phyloP scores from a whole-genome alignment of 768 basidiomycete genomes.

The Aureoboletus auriporus region DNA sequence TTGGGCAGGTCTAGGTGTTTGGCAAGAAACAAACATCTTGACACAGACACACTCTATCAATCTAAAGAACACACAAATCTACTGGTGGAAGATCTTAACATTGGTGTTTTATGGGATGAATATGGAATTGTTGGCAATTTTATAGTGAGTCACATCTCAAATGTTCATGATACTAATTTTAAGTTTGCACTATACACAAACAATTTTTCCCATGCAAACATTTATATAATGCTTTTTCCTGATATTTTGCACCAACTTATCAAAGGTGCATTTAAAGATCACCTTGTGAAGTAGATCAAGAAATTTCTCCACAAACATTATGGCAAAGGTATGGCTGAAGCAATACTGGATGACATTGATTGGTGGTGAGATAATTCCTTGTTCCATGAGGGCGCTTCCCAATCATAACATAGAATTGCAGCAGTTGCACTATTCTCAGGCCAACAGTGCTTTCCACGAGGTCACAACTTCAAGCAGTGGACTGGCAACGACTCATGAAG shows the following conservation, averaged over 20 bases:
- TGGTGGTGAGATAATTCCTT: constrained; percentile 10
- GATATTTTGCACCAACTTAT: constrained; percentile 1
- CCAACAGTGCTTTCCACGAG: constrained; percentile 27
- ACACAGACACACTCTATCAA: neutral
- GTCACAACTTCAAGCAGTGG: constrained; percentile 33
- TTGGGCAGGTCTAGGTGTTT: neutral
- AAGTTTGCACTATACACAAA: constrained; percentile 5
- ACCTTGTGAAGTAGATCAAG: neutral
- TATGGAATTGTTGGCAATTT: constrained; percentile 23
- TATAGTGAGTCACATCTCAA: neutral
- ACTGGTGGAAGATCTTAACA: neutral
- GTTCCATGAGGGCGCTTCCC: neutral
- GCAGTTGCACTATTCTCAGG: constrained; percentile 26
- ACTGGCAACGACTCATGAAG: constrained; percentile 39
- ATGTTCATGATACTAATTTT: neutral
- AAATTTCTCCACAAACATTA: neutral
- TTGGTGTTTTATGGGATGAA: neutral
- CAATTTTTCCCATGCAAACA: constrained; percentile 30
- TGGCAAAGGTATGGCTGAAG: neutral
- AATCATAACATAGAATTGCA: constrained; percentile 19
- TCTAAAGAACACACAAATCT: neutral
- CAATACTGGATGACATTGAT: constrained; percentile 31
- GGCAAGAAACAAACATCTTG: neutral
- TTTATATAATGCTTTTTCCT: constrained; percentile 17
- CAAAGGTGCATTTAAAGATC: constrained; percentile 1